Evolutionary conservation across 257 asterid species (phyloP).

Genomic region (Eucommia ulmoides): DNA sequence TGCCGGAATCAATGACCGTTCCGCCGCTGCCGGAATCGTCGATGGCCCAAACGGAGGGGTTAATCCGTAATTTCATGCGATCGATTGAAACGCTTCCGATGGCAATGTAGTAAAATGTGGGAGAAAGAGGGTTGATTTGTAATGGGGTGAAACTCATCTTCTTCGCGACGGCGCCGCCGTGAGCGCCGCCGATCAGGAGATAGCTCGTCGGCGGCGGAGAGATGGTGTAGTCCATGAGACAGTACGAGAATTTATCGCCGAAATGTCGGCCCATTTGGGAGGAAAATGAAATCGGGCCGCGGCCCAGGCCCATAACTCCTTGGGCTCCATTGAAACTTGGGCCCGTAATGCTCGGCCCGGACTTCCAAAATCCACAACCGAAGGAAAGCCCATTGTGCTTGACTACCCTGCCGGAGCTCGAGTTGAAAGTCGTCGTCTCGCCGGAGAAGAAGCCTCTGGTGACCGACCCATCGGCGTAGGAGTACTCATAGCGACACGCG

Average conservation of each 20-base stretch:
- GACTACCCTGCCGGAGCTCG: constrained; percentile 28
- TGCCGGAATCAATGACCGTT: constrained; percentile 73
- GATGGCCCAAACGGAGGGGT: constrained; percentile 60
- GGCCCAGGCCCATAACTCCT: constrained; percentile 81
- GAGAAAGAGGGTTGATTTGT: constrained; percentile 29
- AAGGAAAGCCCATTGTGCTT: constrained; percentile 27
- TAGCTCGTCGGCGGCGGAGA: constrained; percentile 71
- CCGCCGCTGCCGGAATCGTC: constrained; percentile 68
- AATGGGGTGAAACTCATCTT: constrained; percentile 47
- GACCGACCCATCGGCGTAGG: constrained; percentile 64
- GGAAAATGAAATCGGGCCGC: constrained; percentile 58
- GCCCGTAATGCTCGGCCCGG: constrained; percentile 69
- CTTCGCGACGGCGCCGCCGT: constrained; percentile 9
- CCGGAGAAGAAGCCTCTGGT: constrained; percentile 58
- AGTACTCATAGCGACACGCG: constrained; percentile 60
- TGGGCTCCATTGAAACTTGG: constrained; percentile 47
- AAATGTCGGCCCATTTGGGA: constrained; percentile 58
- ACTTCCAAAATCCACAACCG: constrained; percentile 58
- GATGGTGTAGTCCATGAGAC: constrained; percentile 61
- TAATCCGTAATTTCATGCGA: constrained; percentile 39
- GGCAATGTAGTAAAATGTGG: constrained; percentile 64
- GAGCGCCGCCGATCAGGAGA: constrained; percentile 48
- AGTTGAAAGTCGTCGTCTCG: constrained; percentile 56
- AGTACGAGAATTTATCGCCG: constrained; percentile 62
- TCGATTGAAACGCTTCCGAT: constrained; percentile 29